A percentile compares a stretch with the other conserved stretches of the same genome.
Evolutionary conservation across 2,329 filamentous ascomycete species (phyloP).

Genomic region (Alternaria postmessia): DNA sequence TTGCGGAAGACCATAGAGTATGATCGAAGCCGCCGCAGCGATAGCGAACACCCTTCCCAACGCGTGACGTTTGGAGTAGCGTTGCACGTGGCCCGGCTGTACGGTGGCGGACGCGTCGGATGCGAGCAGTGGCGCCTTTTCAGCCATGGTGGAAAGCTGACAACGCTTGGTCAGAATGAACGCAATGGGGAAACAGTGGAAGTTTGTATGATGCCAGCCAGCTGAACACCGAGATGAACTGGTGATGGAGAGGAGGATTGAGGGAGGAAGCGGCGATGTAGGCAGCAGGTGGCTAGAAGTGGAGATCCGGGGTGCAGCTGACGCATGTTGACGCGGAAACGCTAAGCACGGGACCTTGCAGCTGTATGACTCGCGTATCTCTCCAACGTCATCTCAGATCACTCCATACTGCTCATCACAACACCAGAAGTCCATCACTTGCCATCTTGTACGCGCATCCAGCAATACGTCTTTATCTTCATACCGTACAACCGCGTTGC

Average conservation of each 20-base stretch:
- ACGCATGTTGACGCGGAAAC: conserved; percentile 22
- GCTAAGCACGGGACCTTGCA: conserved; percentile 25
- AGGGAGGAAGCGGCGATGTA: conserved; percentile 16
- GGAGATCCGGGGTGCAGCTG: conserved; percentile 34
- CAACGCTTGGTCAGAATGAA: background rate
- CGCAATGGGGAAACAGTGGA: background rate
- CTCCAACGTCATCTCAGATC: background rate
- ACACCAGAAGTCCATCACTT: background rate
- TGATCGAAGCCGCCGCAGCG: conserved; percentile 26
- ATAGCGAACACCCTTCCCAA: conserved; percentile 27
- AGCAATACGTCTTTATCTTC: fast-evolving
- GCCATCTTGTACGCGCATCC: background rate
- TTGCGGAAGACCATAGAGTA: conserved; percentile 32
- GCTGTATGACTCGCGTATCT: conserved; percentile 11
- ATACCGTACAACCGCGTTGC: background rate
- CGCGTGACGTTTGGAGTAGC: conserved; percentile 20
- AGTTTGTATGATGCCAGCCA: conserved; percentile 28
- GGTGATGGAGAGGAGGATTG: conserved; percentile 12
- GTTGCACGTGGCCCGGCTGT: conserved; percentile 22
- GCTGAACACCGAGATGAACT: conserved; percentile 27
- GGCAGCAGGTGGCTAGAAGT: conserved; percentile 24
- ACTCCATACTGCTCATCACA: background rate
- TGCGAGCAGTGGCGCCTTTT: conserved; percentile 34
- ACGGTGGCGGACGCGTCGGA: conserved; percentile 17
- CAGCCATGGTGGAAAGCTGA: conserved; percentile 24